phyloP scores from a whole-genome alignment of 2,329 filamentous ascomycete species.

The Botrytis porri region DNA sequence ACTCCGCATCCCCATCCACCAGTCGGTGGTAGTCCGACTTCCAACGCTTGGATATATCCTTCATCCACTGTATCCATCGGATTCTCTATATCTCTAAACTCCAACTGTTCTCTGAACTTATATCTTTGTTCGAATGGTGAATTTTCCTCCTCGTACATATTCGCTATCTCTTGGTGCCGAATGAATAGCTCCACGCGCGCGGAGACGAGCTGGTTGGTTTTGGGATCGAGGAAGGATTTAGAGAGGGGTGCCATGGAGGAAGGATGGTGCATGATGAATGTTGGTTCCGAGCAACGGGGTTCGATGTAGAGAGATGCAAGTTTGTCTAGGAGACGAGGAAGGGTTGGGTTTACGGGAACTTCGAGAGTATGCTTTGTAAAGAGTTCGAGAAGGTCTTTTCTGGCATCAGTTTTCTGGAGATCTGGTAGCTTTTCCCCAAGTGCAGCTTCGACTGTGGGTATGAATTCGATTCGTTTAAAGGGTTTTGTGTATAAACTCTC shows the following conservation, averaged over 20 bases:
- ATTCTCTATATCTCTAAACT: constrained; percentile 40
- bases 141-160: constrained; percentile 99
- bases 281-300: constrained; percentile 65
- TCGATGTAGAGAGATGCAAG: constrained; percentile 77
- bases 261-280: constrained; percentile 88
- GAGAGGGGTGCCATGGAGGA: constrained; percentile 87
- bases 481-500: constrained; percentile 49
- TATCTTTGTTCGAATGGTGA: constrained; percentile 79
- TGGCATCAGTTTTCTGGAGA: constrained; percentile 49
- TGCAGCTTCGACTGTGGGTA: constrained; percentile 70
- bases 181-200: constrained; percentile 86
- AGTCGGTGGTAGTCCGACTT: constrained; percentile 90
- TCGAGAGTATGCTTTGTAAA: constrained; percentile 50
- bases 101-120: constrained; percentile 69
- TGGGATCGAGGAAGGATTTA: constrained; percentile 76
- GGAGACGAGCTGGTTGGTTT: constrained; percentile 69
- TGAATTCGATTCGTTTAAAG: constrained; percentile 73
- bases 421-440: constrained; percentile 49
- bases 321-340: constrained; percentile 75
- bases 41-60: constrained; percentile 78
- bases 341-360: constrained; percentile 51
- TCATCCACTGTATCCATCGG: constrained; percentile 46
- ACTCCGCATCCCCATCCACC: constrained; percentile 93
- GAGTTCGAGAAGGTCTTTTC: constrained; percentile 54
- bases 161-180: constrained; percentile 76